Conservation (phyloP, 2,329 filamentous ascomycete species). For the Aspergillus versicolor region DNA sequence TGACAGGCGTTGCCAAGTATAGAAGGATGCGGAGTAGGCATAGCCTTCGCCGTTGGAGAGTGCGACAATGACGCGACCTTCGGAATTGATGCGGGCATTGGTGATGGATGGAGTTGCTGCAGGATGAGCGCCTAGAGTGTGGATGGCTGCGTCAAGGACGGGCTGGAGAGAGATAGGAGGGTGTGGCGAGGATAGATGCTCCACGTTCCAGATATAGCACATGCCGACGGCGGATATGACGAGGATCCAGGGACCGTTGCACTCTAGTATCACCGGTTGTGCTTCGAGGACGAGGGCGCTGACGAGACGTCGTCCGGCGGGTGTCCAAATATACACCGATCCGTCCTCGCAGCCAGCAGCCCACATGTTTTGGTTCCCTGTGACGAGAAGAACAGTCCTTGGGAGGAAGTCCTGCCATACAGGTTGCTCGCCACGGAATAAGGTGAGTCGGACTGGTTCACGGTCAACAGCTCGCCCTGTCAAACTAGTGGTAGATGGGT, state of each 20-base stretch:
- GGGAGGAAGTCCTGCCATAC: slow-evolving; percentile 96
- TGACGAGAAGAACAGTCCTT: slow-evolving; percentile 80
- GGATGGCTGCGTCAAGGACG: slow-evolving; percentile 80
- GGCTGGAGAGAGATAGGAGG: slow-evolving; percentile 87
- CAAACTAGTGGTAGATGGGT: slow-evolving; percentile 64
- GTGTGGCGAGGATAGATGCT: slow-evolving; percentile 77
- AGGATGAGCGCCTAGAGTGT: slow-evolving; percentile 74
- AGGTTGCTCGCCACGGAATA: slow-evolving; percentile 74
- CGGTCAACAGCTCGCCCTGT: slow-evolving; percentile 63
- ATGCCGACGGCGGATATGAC: slow-evolving; percentile 85
- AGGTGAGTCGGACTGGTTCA: slow-evolving; percentile 80
- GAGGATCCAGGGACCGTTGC: slow-evolving; percentile 82
- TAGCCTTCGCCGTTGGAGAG: slow-evolving; percentile 94
- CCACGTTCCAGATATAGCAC: slow-evolving; percentile 92
- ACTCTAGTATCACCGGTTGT: slow-evolving; percentile 91
- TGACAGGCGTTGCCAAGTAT: slow-evolving; percentile 89
- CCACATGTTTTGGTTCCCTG: slow-evolving; percentile 89
- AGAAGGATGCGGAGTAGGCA: slow-evolving; percentile 81
- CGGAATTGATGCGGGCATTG: slow-evolving; percentile 85
- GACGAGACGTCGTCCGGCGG: slow-evolving; percentile 79
- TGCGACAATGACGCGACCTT: slow-evolving; percentile 82
- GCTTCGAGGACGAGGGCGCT: slow-evolving; percentile 86
- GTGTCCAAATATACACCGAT: slow-evolving; percentile 85
- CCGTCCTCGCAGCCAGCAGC: slow-evolving; percentile 91
- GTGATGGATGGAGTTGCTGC: slow-evolving; percentile 81